Base-by-base conservation (phyloP, 2,329 filamentous ascomycete genomes). In the Fusarium irregulare region DNA sequence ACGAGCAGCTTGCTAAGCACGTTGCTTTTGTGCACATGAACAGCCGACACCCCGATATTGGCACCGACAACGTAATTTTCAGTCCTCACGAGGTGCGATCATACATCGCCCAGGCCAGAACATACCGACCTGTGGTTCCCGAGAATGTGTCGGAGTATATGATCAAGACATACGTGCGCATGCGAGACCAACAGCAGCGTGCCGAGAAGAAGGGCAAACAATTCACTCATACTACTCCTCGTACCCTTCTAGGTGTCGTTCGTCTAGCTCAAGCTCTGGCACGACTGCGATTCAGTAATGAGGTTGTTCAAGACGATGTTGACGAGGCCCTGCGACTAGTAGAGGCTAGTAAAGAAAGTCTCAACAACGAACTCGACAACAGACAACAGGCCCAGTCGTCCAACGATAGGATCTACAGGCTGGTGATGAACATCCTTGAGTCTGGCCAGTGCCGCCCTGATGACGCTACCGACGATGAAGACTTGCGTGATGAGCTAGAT, bases 11-110 rank as follows among this genome's bases (percentile, higher is more conserved):
- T 23, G 96, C 96, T 67, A 93, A 93, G 81, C 96, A 99, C 85
- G 96, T 99, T 71, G 92, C 96, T 32, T 93, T 94, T 78, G 96
- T 99, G 51, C 96, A 99, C 84, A 99, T 98, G 92, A 90, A 98
- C 85, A 96, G 92, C 82, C 90, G 89, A 58, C 96, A 99, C 79
- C 96, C 96, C 0, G 93, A 97, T 73, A 86, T 89, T 16, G 85
- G 80, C 74, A 81, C 79, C 37, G 82, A 85, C 74, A 78, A 82
- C 47, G 81, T 96, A n/a, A 88, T 98, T 73, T 98, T 99, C 82
- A 90, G 90, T 3, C 96, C 96, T 0, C 89, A 94, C 72, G 96
- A 99, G 82, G 95, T 99, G 53, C 93, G 96, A 59, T 94, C 97
- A 73, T 99, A 97, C 84, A 93, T 99, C 64, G 95, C 96, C 13